Conservation (phyloP, 345 rosid genomes). For the Kernera saxatilis region DNA sequence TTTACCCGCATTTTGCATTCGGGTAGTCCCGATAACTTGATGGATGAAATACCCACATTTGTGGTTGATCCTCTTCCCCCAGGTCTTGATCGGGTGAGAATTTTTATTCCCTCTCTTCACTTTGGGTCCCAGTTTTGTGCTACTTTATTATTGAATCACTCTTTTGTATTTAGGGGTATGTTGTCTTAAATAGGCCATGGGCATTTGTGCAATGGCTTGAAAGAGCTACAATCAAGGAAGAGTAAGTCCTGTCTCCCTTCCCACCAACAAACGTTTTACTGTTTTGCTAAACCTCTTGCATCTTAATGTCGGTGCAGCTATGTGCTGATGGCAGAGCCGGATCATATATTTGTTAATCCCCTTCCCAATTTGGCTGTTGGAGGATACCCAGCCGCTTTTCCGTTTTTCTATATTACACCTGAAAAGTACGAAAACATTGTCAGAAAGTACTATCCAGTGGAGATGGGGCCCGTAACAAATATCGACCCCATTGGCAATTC, state of each 20-base stretch:
- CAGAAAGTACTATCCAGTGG: constrained; percentile 66
- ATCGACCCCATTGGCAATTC: constrained; percentile 88
- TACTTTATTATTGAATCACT: not conserved
- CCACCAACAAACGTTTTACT: not conserved
- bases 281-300: not conserved
- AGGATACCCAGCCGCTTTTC: constrained; percentile 71
- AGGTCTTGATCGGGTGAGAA: constrained; percentile 75
- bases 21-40: constrained; percentile 73
- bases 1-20: constrained; percentile 93
- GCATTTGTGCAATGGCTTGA: constrained; percentile 97
- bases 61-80: constrained; percentile 92
- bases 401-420: constrained; percentile 88
- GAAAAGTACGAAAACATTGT: constrained; percentile 43
- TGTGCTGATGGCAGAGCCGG: constrained; percentile 94
- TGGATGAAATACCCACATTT: constrained; percentile 88
- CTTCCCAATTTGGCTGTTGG: constrained; percentile 75
- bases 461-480: constrained; percentile 66
- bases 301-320: constrained; percentile 47
- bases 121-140: not conserved
- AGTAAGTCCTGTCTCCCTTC: constrained; percentile 45
- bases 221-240: constrained; percentile 82
- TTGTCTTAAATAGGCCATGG: constrained; percentile 97
- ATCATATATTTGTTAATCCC: constrained; percentile 76
- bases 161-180: constrained; percentile 64
- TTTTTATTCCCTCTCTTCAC: not conserved